These are phyloP conservation scores for Leccinum boreale DNA, from an alignment of 768 basidiomycete species.

Conservation along the genomic window DNA sequence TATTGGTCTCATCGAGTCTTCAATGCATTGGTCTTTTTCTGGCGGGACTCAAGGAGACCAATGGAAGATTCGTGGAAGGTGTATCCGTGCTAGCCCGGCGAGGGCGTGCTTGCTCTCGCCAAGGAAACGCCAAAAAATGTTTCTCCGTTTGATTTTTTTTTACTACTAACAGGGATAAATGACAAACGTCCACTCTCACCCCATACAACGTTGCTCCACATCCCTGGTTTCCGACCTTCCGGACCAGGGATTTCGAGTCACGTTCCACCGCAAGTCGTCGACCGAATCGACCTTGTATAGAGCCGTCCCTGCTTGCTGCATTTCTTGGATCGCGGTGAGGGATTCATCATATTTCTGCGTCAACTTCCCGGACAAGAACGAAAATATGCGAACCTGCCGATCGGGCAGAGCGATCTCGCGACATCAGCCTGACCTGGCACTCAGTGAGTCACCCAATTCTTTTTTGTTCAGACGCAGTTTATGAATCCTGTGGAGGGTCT, in stretches of 20 bases:
- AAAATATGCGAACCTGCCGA: conserved; percentile 91
- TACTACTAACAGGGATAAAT: conserved; percentile 58
- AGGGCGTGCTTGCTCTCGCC: no score
- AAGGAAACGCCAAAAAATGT: no score
- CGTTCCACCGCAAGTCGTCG: conserved; percentile 88
- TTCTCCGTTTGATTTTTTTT: no score
- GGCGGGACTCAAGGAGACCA: no score
- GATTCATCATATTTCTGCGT: conserved; percentile 95
- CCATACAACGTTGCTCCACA: conserved; percentile 92
- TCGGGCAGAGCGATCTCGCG: conserved; percentile 60
- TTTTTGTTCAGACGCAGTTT: no score
- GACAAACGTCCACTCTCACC: conserved; percentile 93
- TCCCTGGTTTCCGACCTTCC: conserved; percentile 67
- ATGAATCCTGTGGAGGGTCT: no score
- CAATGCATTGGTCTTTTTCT: no score
- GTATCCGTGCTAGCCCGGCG: no score
- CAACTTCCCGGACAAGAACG: conserved; percentile 84
- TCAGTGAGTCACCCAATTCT: no score
- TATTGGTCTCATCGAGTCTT: no score
- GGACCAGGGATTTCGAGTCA: conserved; percentile 83
- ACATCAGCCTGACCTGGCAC: no score
- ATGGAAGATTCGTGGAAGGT: no score
- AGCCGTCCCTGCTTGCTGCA: conserved; percentile 97
- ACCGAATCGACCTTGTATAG: conserved; percentile 76
- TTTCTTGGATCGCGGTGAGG: conserved; percentile 87